Conservation (phyloP, 805 yeast genomes). For the Kodamaea neixiangensis region DNA sequence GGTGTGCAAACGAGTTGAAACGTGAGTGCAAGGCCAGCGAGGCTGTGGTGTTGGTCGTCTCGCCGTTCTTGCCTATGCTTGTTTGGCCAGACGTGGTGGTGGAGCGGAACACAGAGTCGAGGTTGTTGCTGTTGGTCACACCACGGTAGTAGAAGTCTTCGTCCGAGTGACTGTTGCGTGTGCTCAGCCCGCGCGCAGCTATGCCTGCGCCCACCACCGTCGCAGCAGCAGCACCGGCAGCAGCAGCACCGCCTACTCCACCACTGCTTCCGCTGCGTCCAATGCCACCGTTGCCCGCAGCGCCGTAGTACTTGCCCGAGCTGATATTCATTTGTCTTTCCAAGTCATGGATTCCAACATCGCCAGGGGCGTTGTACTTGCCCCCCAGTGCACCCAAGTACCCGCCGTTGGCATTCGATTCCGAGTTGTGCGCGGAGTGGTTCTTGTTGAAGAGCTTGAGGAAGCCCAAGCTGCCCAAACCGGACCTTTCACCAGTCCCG, state of each 20-base stretch:
- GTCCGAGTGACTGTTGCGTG: slow-evolving; percentile 9
- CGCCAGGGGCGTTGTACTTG: slow-evolving; percentile 5
- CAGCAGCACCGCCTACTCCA: not conserved
- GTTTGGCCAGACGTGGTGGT: slow-evolving; percentile 7
- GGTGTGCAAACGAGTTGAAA: slow-evolving; percentile 29
- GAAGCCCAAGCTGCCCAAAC: slow-evolving; percentile 7
- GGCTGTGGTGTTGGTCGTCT: slow-evolving; percentile 13
- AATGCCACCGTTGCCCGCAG: slow-evolving; percentile 14
- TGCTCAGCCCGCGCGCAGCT: slow-evolving; percentile 12
- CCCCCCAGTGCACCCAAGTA: slow-evolving; percentile 9
- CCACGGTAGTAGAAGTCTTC: slow-evolving; percentile 46
- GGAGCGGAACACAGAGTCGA: slow-evolving; percentile 39
- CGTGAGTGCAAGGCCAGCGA: slow-evolving; percentile 25
- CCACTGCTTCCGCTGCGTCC: slow-evolving; percentile 10
- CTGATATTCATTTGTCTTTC: slow-evolving; percentile 26
- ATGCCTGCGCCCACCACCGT: slow-evolving; percentile 11
- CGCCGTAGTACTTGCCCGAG: slow-evolving; percentile 19
- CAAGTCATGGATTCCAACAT: slow-evolving; percentile 25
- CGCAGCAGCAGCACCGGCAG: slow-evolving; percentile 16
- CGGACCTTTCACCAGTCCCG: slow-evolving; percentile 16
- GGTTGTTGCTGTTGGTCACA: slow-evolving; percentile 43
- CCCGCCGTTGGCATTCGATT: slow-evolving; percentile 7
- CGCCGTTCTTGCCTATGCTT: slow-evolving; percentile 10
- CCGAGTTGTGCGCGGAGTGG: not conserved
- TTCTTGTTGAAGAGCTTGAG: slow-evolving; percentile 10